Evolutionary conservation across 2,329 filamentous ascomycete species (phyloP), one percentile per base, ranked within the genome.

Genomic region (Chaetoscypha palmicola): DNA sequence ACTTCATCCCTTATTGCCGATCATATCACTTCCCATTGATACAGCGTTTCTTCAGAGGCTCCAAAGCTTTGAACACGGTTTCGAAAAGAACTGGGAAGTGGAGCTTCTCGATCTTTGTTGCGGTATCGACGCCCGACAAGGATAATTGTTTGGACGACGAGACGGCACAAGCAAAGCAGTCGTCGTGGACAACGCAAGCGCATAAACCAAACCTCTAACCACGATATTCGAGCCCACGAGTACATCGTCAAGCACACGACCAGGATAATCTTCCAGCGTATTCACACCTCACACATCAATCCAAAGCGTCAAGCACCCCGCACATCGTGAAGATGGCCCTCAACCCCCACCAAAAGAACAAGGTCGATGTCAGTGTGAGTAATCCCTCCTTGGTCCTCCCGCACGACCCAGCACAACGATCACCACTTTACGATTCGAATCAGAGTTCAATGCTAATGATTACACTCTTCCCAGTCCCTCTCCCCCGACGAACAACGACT

Each of bases 261-360:
- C 26, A 20, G 16, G 20, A 16, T n/a, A 19, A 40, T 32, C n/a
- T 21, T 30, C 19, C 34, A 30, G 24, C 24, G 23, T 12, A 4
- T 16, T 9, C 17, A 5, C 32, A 34, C 9, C 4, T 16, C 16
- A 9, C 32, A 37, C 17, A 5, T n/a, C 34, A 21, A 12, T 23
- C 19, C 19, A 16, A 5, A 17, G 14, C 42, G 38, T n/a, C 26
- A 35, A n/a, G n/a, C 37, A 46, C 26, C 20, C 44, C 41, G 39
- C 36, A 38, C 37, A 26, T 31, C 47, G 52, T 50, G 67, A 73
- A 58, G 54, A 94, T 97, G 88, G 24, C 24, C 12, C 24, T 28
- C 24, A 96, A 96, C 67, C 91, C 91, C 58, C 88, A 90, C 67
- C 87, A 96, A 76, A 90, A 94, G 77, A 96, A 96, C 77, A 97